A percentile compares a stretch with the other conserved stretches of the same genome.
Conservation (phyloP, 1,139 yeast species). For the Saccharomyces pastorianus region DNA sequence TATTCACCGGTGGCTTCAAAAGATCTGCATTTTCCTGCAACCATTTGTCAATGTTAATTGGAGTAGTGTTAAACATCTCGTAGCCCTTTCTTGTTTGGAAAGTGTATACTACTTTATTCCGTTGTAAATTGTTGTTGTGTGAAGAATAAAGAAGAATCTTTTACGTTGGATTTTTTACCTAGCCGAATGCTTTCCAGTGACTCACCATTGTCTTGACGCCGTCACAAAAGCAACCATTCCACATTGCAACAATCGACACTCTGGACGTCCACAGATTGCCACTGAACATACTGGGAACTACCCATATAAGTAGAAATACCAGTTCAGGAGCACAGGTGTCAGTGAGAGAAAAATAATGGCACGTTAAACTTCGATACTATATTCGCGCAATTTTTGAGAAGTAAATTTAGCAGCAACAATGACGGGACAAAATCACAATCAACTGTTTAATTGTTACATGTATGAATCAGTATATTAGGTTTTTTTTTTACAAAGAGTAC, state of each 20-base stretch:
- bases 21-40: conserved; percentile 64
- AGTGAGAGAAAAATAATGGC: neutral
- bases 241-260: neutral
- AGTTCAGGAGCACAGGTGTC: neutral
- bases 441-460: neutral
- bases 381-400: neutral
- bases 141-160: neutral
- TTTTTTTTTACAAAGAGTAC: neutral
- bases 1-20: conserved; percentile 86
- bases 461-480: neutral
- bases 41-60: conserved; percentile 77
- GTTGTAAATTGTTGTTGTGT: neutral
- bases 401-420: neutral
- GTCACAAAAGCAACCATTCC: neutral
- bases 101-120: neutral
- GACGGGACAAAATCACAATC: neutral
- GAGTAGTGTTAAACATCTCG: conserved; percentile 31
- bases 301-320: neutral
- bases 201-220: neutral
- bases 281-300: too few relatives aligned
- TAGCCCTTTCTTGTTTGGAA: neutral
- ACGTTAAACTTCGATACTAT: neutral
- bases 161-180: neutral
- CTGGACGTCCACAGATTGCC: neutral
- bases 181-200: neutral